These are phyloP conservation scores for Hyaloscypha bicolor DNA, from an alignment of 495 filamentous ascomycete genomes.

Conservation along the genomic window DNA sequence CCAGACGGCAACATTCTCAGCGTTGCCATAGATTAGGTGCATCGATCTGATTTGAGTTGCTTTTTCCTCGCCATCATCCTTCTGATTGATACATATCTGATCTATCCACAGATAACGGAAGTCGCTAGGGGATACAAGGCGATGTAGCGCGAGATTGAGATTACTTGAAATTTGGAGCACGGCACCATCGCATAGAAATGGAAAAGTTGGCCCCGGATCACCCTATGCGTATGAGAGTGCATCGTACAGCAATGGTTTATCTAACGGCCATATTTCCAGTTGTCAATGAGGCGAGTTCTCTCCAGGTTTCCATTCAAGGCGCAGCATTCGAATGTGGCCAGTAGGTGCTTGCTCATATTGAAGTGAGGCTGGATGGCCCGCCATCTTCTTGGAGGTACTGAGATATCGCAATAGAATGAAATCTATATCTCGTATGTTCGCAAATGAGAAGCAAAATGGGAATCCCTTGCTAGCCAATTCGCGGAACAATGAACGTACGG, in stretches of 20 bases:
- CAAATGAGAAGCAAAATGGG: too few relatives aligned
- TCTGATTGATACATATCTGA: background rate
- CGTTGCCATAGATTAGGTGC: background rate
- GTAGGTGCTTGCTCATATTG: background rate
- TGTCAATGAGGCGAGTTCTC: background rate
- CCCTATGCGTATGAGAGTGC: background rate
- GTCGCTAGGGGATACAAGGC: background rate
- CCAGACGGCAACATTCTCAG: background rate
- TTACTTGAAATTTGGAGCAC: background rate
- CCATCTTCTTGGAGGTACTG: background rate
- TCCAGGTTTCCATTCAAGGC: background rate
- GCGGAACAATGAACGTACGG: too few relatives aligned
- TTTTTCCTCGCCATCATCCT: constrained; percentile 1
- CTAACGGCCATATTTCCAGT: background rate
- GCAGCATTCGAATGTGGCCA: background rate
- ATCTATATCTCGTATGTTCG: background rate
- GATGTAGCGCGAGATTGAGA: background rate
- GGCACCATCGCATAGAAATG: background rate
- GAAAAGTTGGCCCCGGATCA: background rate
- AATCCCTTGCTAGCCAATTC: too few relatives aligned
- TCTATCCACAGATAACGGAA: background rate
- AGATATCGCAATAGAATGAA: background rate
- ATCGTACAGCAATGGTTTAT: background rate
- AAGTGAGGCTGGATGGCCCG: background rate
- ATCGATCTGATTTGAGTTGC: background rate